A percentile compares a stretch with the other conserved stretches of the same genome.
phyloP scores from a whole-genome alignment of 805 yeast species.

The Metahyphopichia silvanorum region DNA sequence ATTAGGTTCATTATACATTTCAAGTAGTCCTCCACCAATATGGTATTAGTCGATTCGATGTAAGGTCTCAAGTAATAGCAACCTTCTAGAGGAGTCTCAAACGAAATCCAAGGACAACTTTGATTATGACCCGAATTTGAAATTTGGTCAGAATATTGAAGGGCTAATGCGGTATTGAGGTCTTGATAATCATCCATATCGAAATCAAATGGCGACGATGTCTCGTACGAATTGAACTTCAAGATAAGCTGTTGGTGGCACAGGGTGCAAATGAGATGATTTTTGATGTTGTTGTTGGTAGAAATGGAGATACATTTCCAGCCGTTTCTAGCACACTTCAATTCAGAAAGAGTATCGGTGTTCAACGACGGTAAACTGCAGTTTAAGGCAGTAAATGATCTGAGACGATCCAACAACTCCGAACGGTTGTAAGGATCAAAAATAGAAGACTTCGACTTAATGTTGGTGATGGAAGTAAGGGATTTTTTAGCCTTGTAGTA shows the following conservation, averaged over 20 bases:
- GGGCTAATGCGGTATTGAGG: slow-evolving; percentile 19
- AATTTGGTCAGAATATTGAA: slow-evolving; percentile 24
- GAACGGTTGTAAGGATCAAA: slow-evolving; percentile 39
- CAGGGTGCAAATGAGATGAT: slow-evolving; percentile 30
- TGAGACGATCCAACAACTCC: slow-evolving; percentile 36
- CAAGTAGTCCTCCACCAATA: slow-evolving; percentile 25
- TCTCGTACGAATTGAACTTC: slow-evolving; percentile 19
- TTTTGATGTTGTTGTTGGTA: slow-evolving; percentile 17
- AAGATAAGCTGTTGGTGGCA: slow-evolving; percentile 29
- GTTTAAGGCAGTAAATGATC: slow-evolving; percentile 42
- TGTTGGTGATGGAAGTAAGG: slow-evolving; percentile 8
- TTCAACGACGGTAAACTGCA: slow-evolving; percentile 40
- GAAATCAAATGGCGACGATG: slow-evolving; percentile 10
- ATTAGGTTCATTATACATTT: slow-evolving; percentile 22
- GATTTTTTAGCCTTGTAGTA: slow-evolving; percentile 28
- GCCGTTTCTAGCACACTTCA: slow-evolving; percentile 49
- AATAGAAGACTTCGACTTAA: slow-evolving; percentile 11
- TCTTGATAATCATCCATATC: slow-evolving; percentile 20
- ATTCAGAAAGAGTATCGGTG: slow-evolving; percentile 34
- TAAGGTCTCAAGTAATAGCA: slow-evolving; percentile 34
- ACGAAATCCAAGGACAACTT: slow-evolving; percentile 35
- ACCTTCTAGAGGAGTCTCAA: slow-evolving; percentile 30
- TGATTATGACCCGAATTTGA: slow-evolving; percentile 21
- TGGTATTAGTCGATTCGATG: slow-evolving; percentile 25
- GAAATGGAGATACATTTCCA: slow-evolving; percentile 46